These are phyloP conservation scores for Solanum bulbocastanum DNA, from an alignment of 257 asterid species.

Conservation along the genomic window DNA sequence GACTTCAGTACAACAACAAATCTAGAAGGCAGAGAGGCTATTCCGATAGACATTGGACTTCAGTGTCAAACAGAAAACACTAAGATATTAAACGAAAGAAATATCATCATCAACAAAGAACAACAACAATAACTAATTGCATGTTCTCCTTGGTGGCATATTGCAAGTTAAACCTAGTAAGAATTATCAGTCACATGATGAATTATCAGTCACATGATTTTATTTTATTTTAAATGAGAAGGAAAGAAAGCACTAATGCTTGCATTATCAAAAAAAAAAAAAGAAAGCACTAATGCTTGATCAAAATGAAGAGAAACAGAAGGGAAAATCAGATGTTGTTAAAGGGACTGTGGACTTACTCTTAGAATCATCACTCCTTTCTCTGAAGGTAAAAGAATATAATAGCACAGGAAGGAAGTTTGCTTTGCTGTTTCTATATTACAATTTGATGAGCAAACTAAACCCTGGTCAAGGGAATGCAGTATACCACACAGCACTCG, in stretches of 20 bases:
- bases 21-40: background rate
- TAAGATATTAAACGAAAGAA: background rate
- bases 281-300: background rate
- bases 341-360: slow-evolving; percentile 28
- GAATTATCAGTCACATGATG: background rate
- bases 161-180: background rate
- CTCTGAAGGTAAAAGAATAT: slow-evolving; percentile 83
- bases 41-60: background rate
- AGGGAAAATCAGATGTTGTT: background rate
- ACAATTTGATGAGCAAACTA: slow-evolving; percentile 78
- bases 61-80: background rate
- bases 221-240: background rate
- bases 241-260: background rate
- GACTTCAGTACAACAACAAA: background rate
- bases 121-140: background rate
- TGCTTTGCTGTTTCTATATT: slow-evolving; percentile 62
- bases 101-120: background rate
- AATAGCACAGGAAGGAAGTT: slow-evolving; percentile 68
- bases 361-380: slow-evolving; percentile 85
- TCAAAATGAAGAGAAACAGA: background rate
- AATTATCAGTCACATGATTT: background rate
- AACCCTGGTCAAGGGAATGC: slow-evolving; percentile 81
- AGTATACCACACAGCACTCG: slow-evolving; percentile 58
- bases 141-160: background rate
- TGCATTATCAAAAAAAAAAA: background rate